Evolutionary conservation across 2,329 filamentous ascomycete species (phyloP), one percentile per base, ranked within the genome.

Genomic region (Claviceps arundinis): DNA sequence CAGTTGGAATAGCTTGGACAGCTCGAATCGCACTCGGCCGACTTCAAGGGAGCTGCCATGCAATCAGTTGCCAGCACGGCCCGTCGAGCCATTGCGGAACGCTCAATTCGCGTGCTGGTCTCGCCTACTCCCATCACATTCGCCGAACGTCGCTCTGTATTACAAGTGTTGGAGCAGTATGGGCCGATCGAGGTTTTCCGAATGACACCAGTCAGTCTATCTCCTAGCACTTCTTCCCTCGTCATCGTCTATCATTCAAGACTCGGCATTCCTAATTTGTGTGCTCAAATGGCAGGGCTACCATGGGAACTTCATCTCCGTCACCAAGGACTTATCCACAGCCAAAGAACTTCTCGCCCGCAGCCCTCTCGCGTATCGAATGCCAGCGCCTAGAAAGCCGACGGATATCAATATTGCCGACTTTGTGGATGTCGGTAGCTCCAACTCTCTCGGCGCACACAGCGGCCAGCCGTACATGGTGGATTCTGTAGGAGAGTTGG

Each of bases 101-200:
- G 56, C 54, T 70, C 65, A 70, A 68, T 81, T 37, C 73, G 74
- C 54, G 58, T 81, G 55, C 70, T 69, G 40, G 77, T 80, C 19
- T 62, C 65, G n/a, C 78, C 78, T 14, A 59, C 70, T 13, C 78
- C 78, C 11, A 59, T 65, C n/a, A 74, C 56, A 47, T 73, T 81
- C 56, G 68, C 70, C 34, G 76, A 81, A 63, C 73, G 78, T 6
- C 74, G 77, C 24, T 76, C 76, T 7, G 68, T 81, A 19, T 65
- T 81, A 37, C 72, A 73, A 44, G 68, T 73, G 30, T 65, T 81
- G 22, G 71, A 78, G 62, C 67, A 69, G 51, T 66, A 74, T 57
- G 74, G 73, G 52, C 63, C 67, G 2, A 69, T 80, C 45, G 74
- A 80, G 42, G 66, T 73, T 38, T 81, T 81, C 62, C 75, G 72